Evolutionary conservation across 371 early-diverging fungal genomes (phyloP), one percentile per base, ranked within the genome.

Genomic region (Lichtheimia ramosa): DNA sequence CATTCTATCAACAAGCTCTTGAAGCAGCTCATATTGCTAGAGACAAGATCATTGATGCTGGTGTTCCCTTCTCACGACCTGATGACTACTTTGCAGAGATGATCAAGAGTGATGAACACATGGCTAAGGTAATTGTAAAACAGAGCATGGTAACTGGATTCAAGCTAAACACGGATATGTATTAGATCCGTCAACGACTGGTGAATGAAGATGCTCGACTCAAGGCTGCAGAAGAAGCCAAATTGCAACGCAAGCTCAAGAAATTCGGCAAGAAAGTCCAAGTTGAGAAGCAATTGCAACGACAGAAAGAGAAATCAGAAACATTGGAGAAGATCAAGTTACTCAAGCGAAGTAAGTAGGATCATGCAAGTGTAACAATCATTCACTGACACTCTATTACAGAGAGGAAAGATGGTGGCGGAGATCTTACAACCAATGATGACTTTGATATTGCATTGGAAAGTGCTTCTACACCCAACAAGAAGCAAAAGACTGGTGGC

Each of bases 231-330:
- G 96, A 96, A 63, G 87, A 91, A 50, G 95, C 95, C 51, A 87
- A 88, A 61, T 88, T 88, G 61, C 90, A 89, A 77, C 85, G 96
- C 41, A 91, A 92, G 42, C 70, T 90, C 58, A 94, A 93, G 81
- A 98, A 97, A 87, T 97, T 92, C 66, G 97, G 97, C 66, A 97
- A 97, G 82, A 92, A 96, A 81, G 93, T 97, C 5, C 97, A 97
- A 77, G 82, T 88, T 12, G 92, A 95, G 74, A 95, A 94, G 76
- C 81, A 96, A 89, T 69, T 83, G 90, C 55, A 78, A 51, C 70
- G 79, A 62, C 89, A 92, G 70, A 84, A 89, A 66, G 73, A 90
- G 70, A 96, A 96, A 82, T 82, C 87, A 50, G 83, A 91, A 28
- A 89, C 85, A 34, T 69, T 95, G 59, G 96, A 96, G 14, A 95